Evolutionary conservation across 805 yeast species (phyloP).

Genomic region (Lachancea nothofagi): DNA sequence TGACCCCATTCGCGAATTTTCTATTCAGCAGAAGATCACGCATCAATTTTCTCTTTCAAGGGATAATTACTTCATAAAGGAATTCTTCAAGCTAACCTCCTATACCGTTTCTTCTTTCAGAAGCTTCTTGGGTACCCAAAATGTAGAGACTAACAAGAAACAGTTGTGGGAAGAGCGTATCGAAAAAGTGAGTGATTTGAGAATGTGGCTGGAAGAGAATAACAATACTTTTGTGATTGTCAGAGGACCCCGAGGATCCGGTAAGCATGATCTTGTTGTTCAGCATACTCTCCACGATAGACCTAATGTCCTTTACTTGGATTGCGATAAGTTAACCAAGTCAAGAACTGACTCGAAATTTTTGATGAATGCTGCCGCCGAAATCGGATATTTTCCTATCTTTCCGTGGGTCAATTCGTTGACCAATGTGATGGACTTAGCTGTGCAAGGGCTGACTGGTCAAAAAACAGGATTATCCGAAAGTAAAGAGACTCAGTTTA

Average conservation of each 20-base stretch:
- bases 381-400: constrained; percentile 87
- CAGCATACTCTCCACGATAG: constrained; percentile 59
- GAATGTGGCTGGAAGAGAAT: constrained; percentile 79
- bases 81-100: constrained; percentile 35
- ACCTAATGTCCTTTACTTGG: constrained; percentile 58
- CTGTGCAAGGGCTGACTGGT: constrained; percentile 86
- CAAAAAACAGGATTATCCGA: constrained; percentile 89
- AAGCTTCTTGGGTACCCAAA: constrained; percentile 32
- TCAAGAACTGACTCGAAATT: constrained; percentile 69
- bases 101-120: constrained; percentile 37
- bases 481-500: constrained; percentile 71
- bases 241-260: constrained; percentile 94
- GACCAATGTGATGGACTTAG: constrained; percentile 74
- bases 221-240: constrained; percentile 85
- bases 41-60: constrained; percentile 49
- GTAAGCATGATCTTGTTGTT: constrained; percentile 74
- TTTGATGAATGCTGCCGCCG: constrained; percentile 61
- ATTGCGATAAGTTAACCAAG: constrained; percentile 72
- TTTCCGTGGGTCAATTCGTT: constrained; percentile 88
- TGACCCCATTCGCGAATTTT: constrained; percentile 87
- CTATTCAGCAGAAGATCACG: constrained; percentile 67
- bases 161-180: constrained; percentile 66
- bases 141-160: constrained; percentile 21
- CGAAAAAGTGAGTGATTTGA: constrained; percentile 61
- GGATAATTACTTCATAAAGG: constrained; percentile 36